Evolutionary conservation across 2,329 filamentous ascomycete species (phyloP).

Genomic region (Parasarocladium wereldwijsianum): DNA sequence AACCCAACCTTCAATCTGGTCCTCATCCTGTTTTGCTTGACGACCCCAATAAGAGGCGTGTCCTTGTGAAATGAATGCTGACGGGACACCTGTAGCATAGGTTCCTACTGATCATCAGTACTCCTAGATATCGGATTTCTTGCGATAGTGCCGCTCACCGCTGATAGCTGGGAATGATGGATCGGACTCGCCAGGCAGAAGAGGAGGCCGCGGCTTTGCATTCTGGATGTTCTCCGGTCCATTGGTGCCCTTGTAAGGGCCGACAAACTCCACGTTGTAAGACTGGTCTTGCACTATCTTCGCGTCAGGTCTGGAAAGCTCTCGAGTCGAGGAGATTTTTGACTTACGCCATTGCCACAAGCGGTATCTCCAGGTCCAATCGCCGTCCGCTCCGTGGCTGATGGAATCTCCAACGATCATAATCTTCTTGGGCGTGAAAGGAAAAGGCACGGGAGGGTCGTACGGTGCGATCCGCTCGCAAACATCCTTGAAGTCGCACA

Average conservation of each 20-base stretch:
- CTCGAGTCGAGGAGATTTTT: background rate
- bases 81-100: background rate
- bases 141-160: background rate
- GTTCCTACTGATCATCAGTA: background rate
- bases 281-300: background rate
- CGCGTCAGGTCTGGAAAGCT: background rate
- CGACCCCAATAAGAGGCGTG: constrained; percentile 10
- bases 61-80: background rate
- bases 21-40: constrained; percentile 15
- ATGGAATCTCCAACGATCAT: constrained; percentile 1
- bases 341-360: background rate
- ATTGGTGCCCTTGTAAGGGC: background rate
- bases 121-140: background rate
- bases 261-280: background rate
- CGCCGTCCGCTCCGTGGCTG: background rate
- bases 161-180: background rate
- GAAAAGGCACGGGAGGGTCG: background rate
- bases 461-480: background rate
- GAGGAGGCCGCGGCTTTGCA: background rate
- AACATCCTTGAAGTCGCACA: background rate
- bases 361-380: background rate
- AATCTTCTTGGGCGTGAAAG: background rate
- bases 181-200: background rate
- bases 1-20: constrained; percentile 13
- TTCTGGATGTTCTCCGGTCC: background rate